Evolutionary conservation across 257 asterid genomes (phyloP).

Genomic region (Solanum pinnatisectum): DNA sequence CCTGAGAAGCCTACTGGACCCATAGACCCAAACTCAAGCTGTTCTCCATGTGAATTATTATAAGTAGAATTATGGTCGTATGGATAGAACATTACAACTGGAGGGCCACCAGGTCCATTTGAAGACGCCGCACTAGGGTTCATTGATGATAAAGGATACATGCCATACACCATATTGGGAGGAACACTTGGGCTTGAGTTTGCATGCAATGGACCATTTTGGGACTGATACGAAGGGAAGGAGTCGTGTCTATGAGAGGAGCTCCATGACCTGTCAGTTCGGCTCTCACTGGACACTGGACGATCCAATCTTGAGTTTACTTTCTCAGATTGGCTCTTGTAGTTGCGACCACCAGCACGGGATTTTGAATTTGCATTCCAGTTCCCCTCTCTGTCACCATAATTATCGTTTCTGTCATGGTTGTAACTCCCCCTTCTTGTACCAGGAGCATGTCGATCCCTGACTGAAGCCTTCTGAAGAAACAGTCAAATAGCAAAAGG

Average conservation of each 20-base stretch:
- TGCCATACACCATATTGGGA: constrained; percentile 42
- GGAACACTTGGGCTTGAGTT: constrained; percentile 42
- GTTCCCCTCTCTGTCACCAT: constrained; percentile 66
- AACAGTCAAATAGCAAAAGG: constrained; percentile 7
- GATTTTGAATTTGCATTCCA: constrained; percentile 63
- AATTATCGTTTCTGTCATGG: constrained; percentile 53
- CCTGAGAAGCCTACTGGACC: constrained; percentile 58
- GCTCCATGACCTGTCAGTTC: constrained; percentile 58
- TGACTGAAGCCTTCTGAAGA: constrained; percentile 48
- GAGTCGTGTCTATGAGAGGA: constrained; percentile 25
- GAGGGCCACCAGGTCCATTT: constrained; percentile 27
- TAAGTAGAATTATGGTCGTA: constrained; percentile 41
- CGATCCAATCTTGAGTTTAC: constrained; percentile 53
- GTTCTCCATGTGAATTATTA: constrained; percentile 54
- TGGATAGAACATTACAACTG: constrained; percentile 63
- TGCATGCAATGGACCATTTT: constrained; percentile 56
- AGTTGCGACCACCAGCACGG: constrained; percentile 49
- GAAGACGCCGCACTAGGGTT: constrained; percentile 43
- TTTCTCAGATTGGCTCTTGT: constrained; percentile 56
- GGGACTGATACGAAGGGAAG: constrained; percentile 47
- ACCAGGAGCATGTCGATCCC: constrained; percentile 68
- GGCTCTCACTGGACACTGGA: constrained; percentile 38
- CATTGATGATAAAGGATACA: constrained; percentile 48
- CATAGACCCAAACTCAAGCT: constrained; percentile 78
- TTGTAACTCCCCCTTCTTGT: constrained; percentile 67